phyloP scores from a whole-genome alignment of 352 stramenopile species.

The Phytophthora uliginosa region DNA sequence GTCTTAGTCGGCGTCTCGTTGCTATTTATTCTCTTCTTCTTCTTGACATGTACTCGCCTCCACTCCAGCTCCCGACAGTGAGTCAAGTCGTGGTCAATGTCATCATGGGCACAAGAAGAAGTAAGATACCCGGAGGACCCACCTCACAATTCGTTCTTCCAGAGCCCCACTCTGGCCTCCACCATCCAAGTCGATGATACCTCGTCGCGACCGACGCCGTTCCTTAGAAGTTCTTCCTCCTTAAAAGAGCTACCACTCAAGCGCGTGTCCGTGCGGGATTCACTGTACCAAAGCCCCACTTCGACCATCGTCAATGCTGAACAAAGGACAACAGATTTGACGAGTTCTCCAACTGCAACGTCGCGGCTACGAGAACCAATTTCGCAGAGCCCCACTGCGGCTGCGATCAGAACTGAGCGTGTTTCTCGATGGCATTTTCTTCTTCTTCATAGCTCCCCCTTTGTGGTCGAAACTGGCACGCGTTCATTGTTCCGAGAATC shows the following conservation, averaged over 20 bases:
- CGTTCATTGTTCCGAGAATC: constrained; percentile 21
- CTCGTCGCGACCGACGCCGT: background rate
- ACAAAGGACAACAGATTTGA: background rate
- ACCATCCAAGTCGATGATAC: background rate
- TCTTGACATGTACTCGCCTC: no score
- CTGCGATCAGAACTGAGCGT: background rate
- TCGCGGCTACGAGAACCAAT: background rate
- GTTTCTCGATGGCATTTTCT: background rate
- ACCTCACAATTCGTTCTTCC: constrained; percentile 8
- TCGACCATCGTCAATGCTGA: background rate
- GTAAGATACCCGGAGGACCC: background rate
- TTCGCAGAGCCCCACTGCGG: background rate
- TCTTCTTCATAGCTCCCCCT: background rate
- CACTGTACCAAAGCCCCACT: constrained; percentile 1
- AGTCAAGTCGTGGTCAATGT: constrained; percentile 3
- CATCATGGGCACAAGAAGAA: constrained; percentile 6
- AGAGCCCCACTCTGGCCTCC: background rate
- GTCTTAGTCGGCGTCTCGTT: background rate
- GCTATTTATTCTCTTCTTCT: background rate
- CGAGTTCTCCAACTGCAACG: background rate
- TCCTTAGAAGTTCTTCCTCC: constrained; percentile 8
- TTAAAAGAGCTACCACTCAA: background rate
- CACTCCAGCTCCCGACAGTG: background rate
- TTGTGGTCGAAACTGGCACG: background rate
- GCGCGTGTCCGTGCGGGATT: background rate